Conservation (phyloP, 768 basidiomycete genomes). For the Trametes coccinea region DNA sequence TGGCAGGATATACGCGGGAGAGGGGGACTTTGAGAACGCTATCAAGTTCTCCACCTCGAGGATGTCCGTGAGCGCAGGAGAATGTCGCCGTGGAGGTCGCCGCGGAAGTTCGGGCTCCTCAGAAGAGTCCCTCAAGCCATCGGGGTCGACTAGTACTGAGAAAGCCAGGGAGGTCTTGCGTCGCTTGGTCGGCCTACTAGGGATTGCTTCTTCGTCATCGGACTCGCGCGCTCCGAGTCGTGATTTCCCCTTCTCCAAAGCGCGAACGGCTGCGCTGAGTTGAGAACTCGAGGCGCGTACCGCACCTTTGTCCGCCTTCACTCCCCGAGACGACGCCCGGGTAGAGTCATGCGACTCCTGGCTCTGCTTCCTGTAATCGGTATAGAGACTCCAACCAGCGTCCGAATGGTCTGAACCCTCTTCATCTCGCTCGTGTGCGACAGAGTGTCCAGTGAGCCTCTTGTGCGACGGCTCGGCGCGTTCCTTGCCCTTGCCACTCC, state of each 20-base stretch:
- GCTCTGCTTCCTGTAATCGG: no score
- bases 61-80: background rate
- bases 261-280: no score
- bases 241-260: background rate
- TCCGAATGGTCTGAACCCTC: no score
- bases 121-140: background rate
- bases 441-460: background rate
- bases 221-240: background rate
- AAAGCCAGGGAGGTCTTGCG: background rate
- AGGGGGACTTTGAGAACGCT: no score
- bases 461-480: background rate
- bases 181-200: background rate
- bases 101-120: slow-evolving; percentile 1
- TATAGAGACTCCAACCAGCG: no score
- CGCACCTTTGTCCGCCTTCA: background rate
- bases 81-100: background rate
- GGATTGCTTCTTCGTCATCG: background rate
- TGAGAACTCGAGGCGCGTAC: background rate
- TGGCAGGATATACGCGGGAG: no score
- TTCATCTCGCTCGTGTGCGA: background rate
- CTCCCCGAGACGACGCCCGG: no score
- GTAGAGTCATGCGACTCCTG: no score
- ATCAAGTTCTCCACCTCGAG: no score
- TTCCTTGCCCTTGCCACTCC: background rate
- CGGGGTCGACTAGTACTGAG: background rate